These are phyloP conservation scores for Gloeostereum incarnatum DNA, from an alignment of 768 basidiomycete species.

Conservation along the genomic window DNA sequence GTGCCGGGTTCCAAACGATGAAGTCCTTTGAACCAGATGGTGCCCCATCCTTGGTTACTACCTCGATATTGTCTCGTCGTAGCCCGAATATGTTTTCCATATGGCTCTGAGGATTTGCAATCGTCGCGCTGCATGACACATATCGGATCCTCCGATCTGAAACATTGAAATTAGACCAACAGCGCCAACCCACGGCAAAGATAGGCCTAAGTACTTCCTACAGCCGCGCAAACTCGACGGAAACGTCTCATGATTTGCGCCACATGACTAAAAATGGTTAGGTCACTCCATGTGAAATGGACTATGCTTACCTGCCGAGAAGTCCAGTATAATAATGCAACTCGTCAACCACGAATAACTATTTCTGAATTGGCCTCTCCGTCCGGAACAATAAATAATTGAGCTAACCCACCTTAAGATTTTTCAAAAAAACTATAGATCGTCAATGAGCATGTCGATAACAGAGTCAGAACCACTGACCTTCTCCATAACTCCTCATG, in stretches of 20 bases:
- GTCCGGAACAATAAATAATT: not conserved
- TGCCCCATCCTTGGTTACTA: slow-evolving; percentile 72
- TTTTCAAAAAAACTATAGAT: slow-evolving; percentile 55
- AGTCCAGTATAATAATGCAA: slow-evolving; percentile 79
- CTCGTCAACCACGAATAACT: slow-evolving; percentile 77
- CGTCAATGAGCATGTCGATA: slow-evolving; percentile 4
- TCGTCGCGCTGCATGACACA: slow-evolving; percentile 85
- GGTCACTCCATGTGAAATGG: not conserved
- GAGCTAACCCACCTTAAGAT: slow-evolving; percentile 63
- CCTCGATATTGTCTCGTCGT: slow-evolving; percentile 47
- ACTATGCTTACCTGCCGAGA: slow-evolving; percentile 55
- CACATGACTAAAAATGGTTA: slow-evolving; percentile 47
- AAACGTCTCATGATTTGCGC: slow-evolving; percentile 73
- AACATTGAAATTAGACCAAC: not conserved
- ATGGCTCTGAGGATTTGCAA: slow-evolving; percentile 64
- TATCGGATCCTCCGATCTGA: slow-evolving; percentile 51
- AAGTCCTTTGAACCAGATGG: slow-evolving; percentile 77
- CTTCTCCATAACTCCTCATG: slow-evolving; percentile 80
- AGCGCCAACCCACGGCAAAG: not conserved
- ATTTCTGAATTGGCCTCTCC: not conserved
- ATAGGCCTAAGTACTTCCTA: slow-evolving; percentile 51
- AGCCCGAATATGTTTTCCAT: slow-evolving; percentile 75
- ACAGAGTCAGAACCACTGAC: slow-evolving; percentile 21
- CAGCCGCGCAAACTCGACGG: slow-evolving; percentile 62
- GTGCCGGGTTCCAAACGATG: slow-evolving; percentile 67